A percentile compares a stretch with the other conserved stretches of the same genome.
phyloP scores from a whole-genome alignment of 371 early-diverging fungal genomes.

The Rhizopus stolonifer region DNA sequence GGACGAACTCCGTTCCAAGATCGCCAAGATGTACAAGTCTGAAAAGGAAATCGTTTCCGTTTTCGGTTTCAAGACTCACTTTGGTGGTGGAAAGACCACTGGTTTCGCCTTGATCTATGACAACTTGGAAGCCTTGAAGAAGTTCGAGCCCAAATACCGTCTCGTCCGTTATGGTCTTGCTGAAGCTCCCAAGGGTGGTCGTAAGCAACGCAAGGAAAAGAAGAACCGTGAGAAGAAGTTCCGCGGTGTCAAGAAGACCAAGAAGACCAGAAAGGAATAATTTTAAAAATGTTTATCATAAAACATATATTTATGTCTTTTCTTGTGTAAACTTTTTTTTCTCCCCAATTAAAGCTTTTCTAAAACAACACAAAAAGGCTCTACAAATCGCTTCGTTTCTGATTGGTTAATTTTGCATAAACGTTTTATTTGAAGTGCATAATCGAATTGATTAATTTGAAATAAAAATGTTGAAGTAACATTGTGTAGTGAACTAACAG shows the following conservation, averaged over 20 bases:
- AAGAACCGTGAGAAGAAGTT: constrained; percentile 99
- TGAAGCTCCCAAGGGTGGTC: constrained; percentile 77
- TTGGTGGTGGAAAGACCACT: constrained; percentile 98
- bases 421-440: too few species aligned
- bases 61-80: constrained; percentile 95
- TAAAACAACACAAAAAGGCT: too few species aligned
- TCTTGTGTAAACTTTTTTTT: constrained; percentile 1
- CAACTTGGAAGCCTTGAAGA: constrained; percentile 91
- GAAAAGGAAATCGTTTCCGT: constrained; percentile 88
- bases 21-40: constrained; percentile 96
- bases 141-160: constrained; percentile 98
- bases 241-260: constrained; percentile 96
- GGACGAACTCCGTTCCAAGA: constrained; percentile 92
- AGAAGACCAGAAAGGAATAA: constrained; percentile 68
- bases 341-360: background rate
- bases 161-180: constrained; percentile 84
- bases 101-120: constrained; percentile 99
- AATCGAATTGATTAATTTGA: too few species aligned
- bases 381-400: too few species aligned
- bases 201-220: constrained; percentile 98
- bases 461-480: too few species aligned
- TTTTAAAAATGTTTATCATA: background rate
- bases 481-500: too few species aligned
- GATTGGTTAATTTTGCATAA: too few species aligned
- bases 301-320: too few species aligned